phyloP scores from a whole-genome alignment of 2,329 filamentous ascomycete genomes.

The Alternaria dauci region DNA sequence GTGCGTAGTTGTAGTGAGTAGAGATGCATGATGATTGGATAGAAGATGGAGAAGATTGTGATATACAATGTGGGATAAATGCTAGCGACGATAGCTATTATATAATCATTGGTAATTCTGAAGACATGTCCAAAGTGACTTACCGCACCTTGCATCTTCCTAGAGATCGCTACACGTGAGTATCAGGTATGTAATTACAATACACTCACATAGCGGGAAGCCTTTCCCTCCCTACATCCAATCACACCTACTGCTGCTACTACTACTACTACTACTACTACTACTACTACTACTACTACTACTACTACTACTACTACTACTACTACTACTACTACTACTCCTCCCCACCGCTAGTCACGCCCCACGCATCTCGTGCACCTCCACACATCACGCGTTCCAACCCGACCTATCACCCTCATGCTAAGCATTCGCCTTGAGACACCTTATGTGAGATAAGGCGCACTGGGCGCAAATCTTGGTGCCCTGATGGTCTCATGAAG shows the following conservation, averaged over 20 bases:
- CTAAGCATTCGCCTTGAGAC: slow-evolving; percentile 2
- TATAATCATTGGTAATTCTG: neutral
- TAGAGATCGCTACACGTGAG: neutral
- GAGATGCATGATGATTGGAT: neutral
- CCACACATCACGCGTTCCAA: neutral
- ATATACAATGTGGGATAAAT: neutral
- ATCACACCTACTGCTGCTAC: neutral
- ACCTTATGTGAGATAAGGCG: neutral
- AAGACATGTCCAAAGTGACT: neutral
- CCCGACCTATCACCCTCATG: neutral
- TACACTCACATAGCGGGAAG: neutral
- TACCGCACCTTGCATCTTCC: too few species aligned
- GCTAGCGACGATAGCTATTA: neutral
- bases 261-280: too few species aligned
- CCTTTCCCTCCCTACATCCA: neutral
- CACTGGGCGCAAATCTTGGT: neutral
- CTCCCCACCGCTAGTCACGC: neutral
- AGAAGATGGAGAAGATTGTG: neutral
- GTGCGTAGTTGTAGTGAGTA: neutral
- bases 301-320: neutral
- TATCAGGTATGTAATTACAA: neutral
- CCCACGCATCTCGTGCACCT: neutral
- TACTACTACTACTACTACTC: neutral
- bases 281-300: neutral
- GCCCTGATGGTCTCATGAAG: neutral